These are phyloP conservation scores for Penicillium paradoxum DNA, from an alignment of 495 filamentous ascomycete species.

Conservation along the genomic window DNA sequence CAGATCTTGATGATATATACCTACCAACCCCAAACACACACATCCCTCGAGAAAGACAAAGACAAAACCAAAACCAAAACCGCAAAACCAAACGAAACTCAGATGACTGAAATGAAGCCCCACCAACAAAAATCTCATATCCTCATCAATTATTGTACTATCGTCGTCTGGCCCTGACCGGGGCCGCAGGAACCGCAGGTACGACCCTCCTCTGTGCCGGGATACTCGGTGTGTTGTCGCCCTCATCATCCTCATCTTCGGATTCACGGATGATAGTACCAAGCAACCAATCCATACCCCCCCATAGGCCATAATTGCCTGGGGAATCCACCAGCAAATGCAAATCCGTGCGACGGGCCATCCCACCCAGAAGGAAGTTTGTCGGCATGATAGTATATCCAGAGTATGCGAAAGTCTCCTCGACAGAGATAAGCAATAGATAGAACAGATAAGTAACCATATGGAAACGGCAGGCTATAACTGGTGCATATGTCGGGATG, in stretches of 20 bases:
- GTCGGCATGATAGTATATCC: conserved; percentile 73
- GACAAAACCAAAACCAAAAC: too few relatives aligned
- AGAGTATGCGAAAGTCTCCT: conserved; percentile 71
- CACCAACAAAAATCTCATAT: background rate
- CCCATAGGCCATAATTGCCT: conserved; percentile 76
- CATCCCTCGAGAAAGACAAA: too few relatives aligned
- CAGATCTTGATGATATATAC: background rate
- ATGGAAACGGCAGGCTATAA: conserved; percentile 62
- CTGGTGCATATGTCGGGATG: conserved; percentile 69
- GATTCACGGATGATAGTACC: conserved; percentile 59
- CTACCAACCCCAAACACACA: too few relatives aligned
- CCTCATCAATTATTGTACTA: background rate
- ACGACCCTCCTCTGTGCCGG: too few relatives aligned
- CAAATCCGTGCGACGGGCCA: conserved; percentile 62
- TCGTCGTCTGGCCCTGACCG: background rate
- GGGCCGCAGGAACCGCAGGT: too few relatives aligned
- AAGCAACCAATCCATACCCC: conserved; percentile 68
- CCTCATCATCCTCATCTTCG: conserved; percentile 24
- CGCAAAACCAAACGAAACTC: background rate
- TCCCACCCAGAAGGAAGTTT: conserved; percentile 66
- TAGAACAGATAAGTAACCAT: conserved; percentile 75
- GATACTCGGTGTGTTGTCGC: background rate
- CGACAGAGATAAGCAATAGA: conserved; percentile 60
- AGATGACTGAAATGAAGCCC: background rate
- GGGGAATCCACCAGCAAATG: conserved; percentile 58